These are phyloP conservation scores for Acanthamoeba quina DNA, from an alignment of 208 protist species.

Conservation along the genomic window DNA sequence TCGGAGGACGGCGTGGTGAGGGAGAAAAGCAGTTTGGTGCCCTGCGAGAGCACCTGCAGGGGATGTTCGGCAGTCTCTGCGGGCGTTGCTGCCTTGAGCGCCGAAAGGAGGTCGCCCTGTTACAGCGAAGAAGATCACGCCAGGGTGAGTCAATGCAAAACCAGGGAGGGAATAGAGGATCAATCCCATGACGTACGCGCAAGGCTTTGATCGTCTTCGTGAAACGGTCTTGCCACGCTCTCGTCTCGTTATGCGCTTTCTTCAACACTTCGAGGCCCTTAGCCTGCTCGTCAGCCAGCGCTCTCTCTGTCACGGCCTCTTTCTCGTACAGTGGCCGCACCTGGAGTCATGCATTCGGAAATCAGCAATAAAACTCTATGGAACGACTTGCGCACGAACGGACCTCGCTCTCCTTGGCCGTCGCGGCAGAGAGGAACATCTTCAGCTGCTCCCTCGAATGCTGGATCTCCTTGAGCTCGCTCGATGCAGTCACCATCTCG, in stretches of 20 bases:
- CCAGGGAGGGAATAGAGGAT: no score
- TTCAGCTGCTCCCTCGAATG: background rate
- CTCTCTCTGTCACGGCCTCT: background rate
- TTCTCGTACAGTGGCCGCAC: background rate
- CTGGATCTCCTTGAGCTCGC: slow-evolving; percentile 12
- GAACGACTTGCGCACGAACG: background rate
- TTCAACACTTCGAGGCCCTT: background rate
- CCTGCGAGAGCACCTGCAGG: background rate
- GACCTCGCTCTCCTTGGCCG: background rate
- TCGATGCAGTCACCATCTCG: background rate
- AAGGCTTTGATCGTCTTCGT: slow-evolving; percentile 35
- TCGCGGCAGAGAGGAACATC: background rate
- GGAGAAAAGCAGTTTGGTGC: background rate
- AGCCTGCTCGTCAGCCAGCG: background rate
- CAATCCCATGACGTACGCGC: background rate
- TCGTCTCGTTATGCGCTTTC: slow-evolving; percentile 35
- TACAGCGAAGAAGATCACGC: background rate
- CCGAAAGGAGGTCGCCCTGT: background rate
- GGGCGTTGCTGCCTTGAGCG: background rate
- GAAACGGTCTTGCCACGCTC: background rate
- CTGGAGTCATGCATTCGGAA: background rate
- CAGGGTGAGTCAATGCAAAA: no score
- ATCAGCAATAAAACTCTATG: no score
- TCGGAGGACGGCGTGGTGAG: slow-evolving; percentile 25
- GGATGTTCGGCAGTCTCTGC: background rate